Evolutionary conservation across 176 grass and related monocot genomes (phyloP).

Genomic region (Triticum aestivum): IWGSC_CS_RefSeq_v2.1 NC_057799.1:487116800-487117299

Average conservation of each 20-base stretch:
- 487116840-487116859: too few species aligned
- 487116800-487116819: too few species aligned
- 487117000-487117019: not conserved
- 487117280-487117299: not conserved
- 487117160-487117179: not conserved
- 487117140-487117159: not conserved
- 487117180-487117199: not conserved
- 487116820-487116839: too few species aligned
- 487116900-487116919: not conserved
- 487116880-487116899: not conserved
- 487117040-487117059: not conserved
- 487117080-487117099: too few species aligned
- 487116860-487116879: not conserved
- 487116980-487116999: constrained; percentile 9
- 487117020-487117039: not conserved
- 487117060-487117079: too few species aligned
- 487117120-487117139: not conserved
- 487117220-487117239: not conserved
- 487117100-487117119: not conserved
- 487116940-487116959: constrained; percentile 5
- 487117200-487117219: not conserved
- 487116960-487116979: not conserved
- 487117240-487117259: not conserved
- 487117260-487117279: not conserved
- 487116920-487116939: not conserved